Evolutionary conservation across 1,284 basidiomycete species (phyloP), one percentile per base, ranked within the genome.

Genomic region (Bondarzewia mesenterica): DNA sequence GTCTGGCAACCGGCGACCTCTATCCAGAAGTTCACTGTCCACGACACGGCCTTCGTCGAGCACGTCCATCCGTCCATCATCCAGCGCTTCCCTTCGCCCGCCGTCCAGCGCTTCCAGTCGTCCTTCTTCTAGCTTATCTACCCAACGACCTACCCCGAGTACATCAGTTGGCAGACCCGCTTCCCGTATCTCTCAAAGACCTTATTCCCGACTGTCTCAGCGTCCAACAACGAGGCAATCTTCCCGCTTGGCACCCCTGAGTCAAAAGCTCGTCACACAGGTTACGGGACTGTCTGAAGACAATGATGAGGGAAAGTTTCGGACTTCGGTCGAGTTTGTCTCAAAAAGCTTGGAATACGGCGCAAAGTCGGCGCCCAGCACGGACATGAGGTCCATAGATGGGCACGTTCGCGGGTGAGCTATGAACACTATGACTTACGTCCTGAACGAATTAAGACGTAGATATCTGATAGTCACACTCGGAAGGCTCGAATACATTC

Each of bases 401-500:
- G 71, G 67, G 42, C 75, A 75, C 46, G 70, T 89, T 52, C 68
- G 67, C 64, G 78, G 78, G 83, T 85, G 64, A 38, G 66, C 54
- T 26, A 40, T 37, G 40, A 41, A 46, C 12, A 47, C 29, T 41
- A 32, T 18, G 36, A 36, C 18, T 46, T 10, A 39, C 51, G 20
- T n/a, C 15, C 36, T 46, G 44, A 39, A 43, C 49, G 42, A 20
- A 43, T 45, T 37, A 52, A 46, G n/a, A 47, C 15, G 45, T 36
- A 49, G 43, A 42, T 27, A n/a, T 15, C 5, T 23, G 18, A 48
- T 37, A 85, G 82, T 12, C 76, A 73, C 60, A 64, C 73, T 18
- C 69, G 82, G 59, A 89, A 88, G 60, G 82, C 83, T n/a, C 74
- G 76, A 27, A 75, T 89, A 48, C 77, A 82, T 50, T 75, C 76